These are phyloP conservation scores for Olyra latifolia DNA, from an alignment of 176 grass and related monocot species.

Conservation along the genomic window DNA sequence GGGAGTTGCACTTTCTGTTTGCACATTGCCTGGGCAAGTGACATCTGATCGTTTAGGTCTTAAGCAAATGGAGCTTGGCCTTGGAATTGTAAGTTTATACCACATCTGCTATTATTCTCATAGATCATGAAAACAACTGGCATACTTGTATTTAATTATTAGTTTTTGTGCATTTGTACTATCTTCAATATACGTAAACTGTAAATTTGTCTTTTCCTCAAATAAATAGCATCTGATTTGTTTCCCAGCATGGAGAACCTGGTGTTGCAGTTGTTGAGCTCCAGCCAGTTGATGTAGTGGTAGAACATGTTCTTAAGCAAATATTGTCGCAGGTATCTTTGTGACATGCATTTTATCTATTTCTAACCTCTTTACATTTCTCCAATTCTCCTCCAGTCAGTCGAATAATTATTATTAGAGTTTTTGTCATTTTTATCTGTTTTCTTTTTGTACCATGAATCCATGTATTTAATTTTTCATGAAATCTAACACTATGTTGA, in stretches of 20 bases:
- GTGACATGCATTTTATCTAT: conserved; percentile 2
- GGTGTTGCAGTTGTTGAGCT: conserved; percentile 93
- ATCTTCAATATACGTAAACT: conserved; percentile 27
- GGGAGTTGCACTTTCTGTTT: conserved; percentile 97
- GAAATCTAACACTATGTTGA: background rate
- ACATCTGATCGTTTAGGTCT: conserved; percentile 93
- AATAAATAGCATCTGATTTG: conserved; percentile 21
- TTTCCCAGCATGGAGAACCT: conserved; percentile 92
- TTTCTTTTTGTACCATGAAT: conserved; percentile 11
- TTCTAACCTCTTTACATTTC: conserved; percentile 28
- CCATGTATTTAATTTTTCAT: conserved; percentile 19
- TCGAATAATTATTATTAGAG: background rate
- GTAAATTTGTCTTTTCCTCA: background rate
- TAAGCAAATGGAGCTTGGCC: conserved; percentile 93
- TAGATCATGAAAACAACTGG: conserved; percentile 23
- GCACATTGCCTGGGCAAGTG: conserved; percentile 94
- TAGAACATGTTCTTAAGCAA: conserved; percentile 93
- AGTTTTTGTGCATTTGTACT: conserved; percentile 29
- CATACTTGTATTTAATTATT: conserved; percentile 16
- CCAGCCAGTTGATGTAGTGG: conserved; percentile 79
- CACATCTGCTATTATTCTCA: background rate
- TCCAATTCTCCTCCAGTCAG: conserved; percentile 15
- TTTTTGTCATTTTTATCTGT: conserved; percentile 11
- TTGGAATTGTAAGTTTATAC: conserved; percentile 93
- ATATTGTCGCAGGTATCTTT: conserved; percentile 73